Evolutionary conservation across 352 stramenopile genomes (phyloP), one percentile per base, ranked within the genome.

Genomic region (Globisporangium nunn): DNA sequence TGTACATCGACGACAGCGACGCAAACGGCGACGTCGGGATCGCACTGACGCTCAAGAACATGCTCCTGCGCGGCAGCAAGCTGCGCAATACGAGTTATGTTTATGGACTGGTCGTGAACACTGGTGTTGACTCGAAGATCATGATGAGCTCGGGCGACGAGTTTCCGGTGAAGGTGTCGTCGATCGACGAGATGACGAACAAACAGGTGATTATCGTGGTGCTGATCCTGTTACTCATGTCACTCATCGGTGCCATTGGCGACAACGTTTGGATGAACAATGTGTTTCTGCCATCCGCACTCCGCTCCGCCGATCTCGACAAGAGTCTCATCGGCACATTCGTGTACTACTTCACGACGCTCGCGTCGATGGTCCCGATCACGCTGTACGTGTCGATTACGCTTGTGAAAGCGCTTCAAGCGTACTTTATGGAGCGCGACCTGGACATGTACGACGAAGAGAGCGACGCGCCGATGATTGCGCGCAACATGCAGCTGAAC

Each of bases 71-170:
- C 8, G 92, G 91, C 8, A 93, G 87, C 65, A 85, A 93, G 53
- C 56, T 98, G 6, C 81, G 91, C 4, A 97, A 97, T 61, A 98
- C 91, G 7, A 86, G 85, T 31, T 95, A 57, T 40, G 78, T 87
- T 4, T 93, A 93, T 37, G 94, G 91, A 0, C 59, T 98, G 6
- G 95, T 97, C 5, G 73, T 98, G 10, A 97, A 98, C 66, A 97
- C 91, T 6, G 92, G 91, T 29, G 70, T 95, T 33, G 91, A 98
- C 55, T 80, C 75, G 6, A 97, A 97, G 66, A 95, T 97, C 52
- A 95, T 96, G 78, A 91, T 91, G 84, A 96, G 81, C 59, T 90
- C 83, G 2, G 81, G 78, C 2, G 77, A 93, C 47, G 83, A 88
- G 47, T 90, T 90, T 56, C 75, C 83, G 2, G 70, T 91, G 2